A percentile compares a stretch with the other conserved stretches of the same genome.
These are phyloP conservation scores for Nephelium lappaceum DNA, from an alignment of 345 rosid genomes.

Conservation along the genomic window DNA sequence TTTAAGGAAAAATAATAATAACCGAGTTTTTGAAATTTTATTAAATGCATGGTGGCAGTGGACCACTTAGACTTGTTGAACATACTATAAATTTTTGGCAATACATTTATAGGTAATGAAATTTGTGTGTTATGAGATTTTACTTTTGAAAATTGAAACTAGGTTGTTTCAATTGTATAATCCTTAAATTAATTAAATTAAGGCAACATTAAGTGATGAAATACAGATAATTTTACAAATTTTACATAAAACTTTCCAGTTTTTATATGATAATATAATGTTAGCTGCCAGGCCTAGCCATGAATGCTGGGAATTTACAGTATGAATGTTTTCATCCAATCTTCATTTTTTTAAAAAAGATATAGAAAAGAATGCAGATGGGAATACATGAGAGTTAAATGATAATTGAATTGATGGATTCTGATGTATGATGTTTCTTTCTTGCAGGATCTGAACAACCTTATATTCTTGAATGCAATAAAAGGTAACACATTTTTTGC, in stretches of 20 bases:
- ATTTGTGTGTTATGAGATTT: not conserved
- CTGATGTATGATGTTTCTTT: conserved; percentile 6
- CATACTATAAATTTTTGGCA: too few species aligned
- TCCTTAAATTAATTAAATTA: not conserved
- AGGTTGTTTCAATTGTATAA: not conserved
- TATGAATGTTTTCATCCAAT: too few species aligned
- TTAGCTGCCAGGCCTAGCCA: not conserved
- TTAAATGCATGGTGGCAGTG: too few species aligned
- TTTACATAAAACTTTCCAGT: too few species aligned
- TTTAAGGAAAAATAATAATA: too few species aligned
- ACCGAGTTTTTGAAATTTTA: too few species aligned
- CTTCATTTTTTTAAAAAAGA: not conserved
- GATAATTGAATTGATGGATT: not conserved
- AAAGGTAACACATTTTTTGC: conserved; percentile 40
- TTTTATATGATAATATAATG: too few species aligned
- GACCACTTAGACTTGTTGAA: too few species aligned
- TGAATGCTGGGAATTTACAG: not conserved
- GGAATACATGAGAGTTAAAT: not conserved
- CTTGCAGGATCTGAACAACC: conserved; percentile 60
- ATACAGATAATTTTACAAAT: not conserved
- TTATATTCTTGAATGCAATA: conserved; percentile 55
- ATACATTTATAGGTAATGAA: not conserved
- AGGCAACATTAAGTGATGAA: not conserved
- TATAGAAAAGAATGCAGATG: not conserved
- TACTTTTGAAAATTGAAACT: not conserved